Evolutionary conservation across 2,329 filamentous ascomycete genomes (phyloP).

Genomic region (Cordyceps cateniannulata): DNA sequence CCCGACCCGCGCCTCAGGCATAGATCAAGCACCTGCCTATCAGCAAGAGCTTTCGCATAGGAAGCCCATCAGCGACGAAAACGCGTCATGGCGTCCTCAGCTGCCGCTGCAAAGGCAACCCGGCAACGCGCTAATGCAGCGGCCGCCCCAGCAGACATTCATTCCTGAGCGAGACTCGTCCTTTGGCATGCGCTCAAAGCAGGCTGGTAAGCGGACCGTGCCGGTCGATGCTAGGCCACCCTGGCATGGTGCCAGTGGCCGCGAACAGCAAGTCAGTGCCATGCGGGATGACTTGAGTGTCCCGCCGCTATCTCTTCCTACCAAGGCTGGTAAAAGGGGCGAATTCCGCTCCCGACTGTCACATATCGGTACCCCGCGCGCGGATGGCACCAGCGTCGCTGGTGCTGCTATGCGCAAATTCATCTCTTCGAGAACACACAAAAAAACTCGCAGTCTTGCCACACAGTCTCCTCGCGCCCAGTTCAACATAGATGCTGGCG

Average conservation of each 20-base stretch:
- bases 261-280: slow-evolving; percentile 56
- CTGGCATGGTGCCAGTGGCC: slow-evolving; percentile 70
- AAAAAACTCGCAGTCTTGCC: slow-evolving; percentile 15
- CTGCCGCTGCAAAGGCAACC: not conserved
- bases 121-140: not conserved
- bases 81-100: not conserved
- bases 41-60: not conserved
- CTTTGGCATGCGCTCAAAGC: slow-evolving; percentile 29
- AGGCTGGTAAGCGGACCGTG: slow-evolving; percentile 30
- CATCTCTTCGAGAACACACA: slow-evolving; percentile 28
- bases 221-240: slow-evolving; percentile 44
- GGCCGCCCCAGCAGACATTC: slow-evolving; percentile 8
- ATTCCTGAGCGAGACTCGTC: slow-evolving; percentile 14
- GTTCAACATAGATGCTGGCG: slow-evolving; percentile 21
- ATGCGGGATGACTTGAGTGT: slow-evolving; percentile 54
- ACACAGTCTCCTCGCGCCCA: slow-evolving; percentile 9
- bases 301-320: slow-evolving; percentile 50
- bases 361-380: not conserved
- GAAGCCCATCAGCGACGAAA: not conserved
- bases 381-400: slow-evolving; percentile 16
- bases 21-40: not conserved
- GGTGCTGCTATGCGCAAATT: slow-evolving; percentile 28
- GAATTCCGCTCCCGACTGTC: slow-evolving; percentile 6
- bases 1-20: not conserved
- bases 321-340: slow-evolving; percentile 37